Conservation (phyloP, 768 basidiomycete species). For the Leccinum variicolor region DNA sequence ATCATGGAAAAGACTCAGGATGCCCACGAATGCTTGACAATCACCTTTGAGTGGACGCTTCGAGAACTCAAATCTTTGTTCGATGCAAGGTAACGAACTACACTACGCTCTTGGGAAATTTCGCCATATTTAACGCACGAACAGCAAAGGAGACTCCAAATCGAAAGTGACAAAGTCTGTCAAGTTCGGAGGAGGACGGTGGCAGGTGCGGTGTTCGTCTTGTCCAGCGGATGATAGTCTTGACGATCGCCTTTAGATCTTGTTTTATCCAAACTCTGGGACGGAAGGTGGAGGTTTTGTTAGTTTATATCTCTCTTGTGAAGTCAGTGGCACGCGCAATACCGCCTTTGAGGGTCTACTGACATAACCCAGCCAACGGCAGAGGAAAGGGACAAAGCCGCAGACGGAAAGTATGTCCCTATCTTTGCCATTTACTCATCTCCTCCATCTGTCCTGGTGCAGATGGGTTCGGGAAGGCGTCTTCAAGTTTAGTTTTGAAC, state of each 20-base stretch:
- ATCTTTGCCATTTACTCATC: not conserved
- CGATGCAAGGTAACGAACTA: slow-evolving; percentile 51
- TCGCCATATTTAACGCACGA: not conserved
- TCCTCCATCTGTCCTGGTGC: not conserved
- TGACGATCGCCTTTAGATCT: slow-evolving; percentile 43
- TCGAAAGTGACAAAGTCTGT: slow-evolving; percentile 75
- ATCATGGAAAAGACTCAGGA: slow-evolving; percentile 34
- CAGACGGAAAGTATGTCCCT: slow-evolving; percentile 52
- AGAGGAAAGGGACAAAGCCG: slow-evolving; percentile 67
- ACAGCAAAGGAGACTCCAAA: slow-evolving; percentile 69
- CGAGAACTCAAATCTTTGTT: slow-evolving; percentile 68
- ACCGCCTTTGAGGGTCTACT: not conserved
- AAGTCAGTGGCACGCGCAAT: slow-evolving; percentile 45
- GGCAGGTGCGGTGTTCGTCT: slow-evolving; percentile 49
- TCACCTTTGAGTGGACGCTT: slow-evolving; percentile 78
- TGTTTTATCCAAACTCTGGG: slow-evolving; percentile 85
- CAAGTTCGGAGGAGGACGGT: slow-evolving; percentile 71
- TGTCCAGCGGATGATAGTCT: not conserved
- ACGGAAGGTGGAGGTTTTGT: slow-evolving; percentile 58
- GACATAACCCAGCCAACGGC: slow-evolving; percentile 57
- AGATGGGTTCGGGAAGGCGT: slow-evolving; percentile 85
- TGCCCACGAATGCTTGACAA: slow-evolving; percentile 50
- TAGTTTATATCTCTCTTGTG: slow-evolving; percentile 78
- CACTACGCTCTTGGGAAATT: fast-evolving
- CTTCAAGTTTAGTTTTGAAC: slow-evolving; percentile 84